These are phyloP conservation scores for Leccinum boreale DNA, from an alignment of 768 basidiomycete species.

Conservation along the genomic window DNA sequence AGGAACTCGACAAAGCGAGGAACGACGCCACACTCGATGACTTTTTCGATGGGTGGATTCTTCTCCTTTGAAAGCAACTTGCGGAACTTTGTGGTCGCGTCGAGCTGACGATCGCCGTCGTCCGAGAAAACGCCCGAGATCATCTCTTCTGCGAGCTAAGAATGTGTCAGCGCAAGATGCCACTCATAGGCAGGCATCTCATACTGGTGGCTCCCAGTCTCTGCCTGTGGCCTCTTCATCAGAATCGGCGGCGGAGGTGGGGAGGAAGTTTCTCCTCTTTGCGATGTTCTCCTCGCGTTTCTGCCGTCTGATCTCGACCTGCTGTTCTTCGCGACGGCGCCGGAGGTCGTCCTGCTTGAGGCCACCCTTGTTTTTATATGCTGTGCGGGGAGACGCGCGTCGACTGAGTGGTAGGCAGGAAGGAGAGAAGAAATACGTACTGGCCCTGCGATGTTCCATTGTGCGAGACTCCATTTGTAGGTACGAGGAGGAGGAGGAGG, in stretches of 20 bases:
- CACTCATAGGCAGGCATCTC: constrained; percentile 11
- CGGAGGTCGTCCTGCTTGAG: constrained; percentile 92
- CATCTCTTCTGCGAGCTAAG: constrained; percentile 86
- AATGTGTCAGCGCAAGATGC: constrained; percentile 8
- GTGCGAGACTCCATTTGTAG: constrained; percentile 58
- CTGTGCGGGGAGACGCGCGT: constrained; percentile 48
- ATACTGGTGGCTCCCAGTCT: constrained; percentile 75
- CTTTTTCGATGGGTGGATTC: constrained; percentile 98
- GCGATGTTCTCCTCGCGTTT: constrained; percentile 99
- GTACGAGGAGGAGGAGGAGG: background rate
- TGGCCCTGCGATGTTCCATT: constrained; percentile 71
- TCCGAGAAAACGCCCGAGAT: constrained; percentile 90
- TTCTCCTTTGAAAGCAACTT: constrained; percentile 99
- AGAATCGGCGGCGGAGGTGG: constrained; percentile 71
- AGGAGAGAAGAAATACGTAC: constrained; percentile 37
- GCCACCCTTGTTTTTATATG: constrained; percentile 88
- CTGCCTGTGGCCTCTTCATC: constrained; percentile 81
- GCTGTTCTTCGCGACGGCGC: constrained; percentile 95
- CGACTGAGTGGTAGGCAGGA: constrained; percentile 15
- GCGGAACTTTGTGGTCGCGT: constrained; percentile 97
- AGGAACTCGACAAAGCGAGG: constrained; percentile 97
- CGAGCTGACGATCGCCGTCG: constrained; percentile 86
- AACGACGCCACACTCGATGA: constrained; percentile 96
- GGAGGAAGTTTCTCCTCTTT: constrained; percentile 92
- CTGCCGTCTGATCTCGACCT: constrained; percentile 97